Percentiles rank a stretch among this genome's conserved stretches.
These are phyloP conservation scores for Arabidopsis thaliana DNA, from an alignment of 345 rosid genomes.

Conservation along the genomic window TAIR10.1 NC_003075.7:907001-907500, in stretches of 20 bases:
- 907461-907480: constrained; percentile 68
- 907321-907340: constrained; percentile 8
- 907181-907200: constrained; percentile 48
- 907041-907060: not conserved
- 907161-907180: constrained; percentile 55
- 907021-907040: constrained; percentile 45
- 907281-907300: constrained; percentile 20
- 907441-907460: constrained; percentile 31
- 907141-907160: constrained; percentile 45
- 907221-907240: constrained; percentile 75
- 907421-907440: not conserved
- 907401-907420: not conserved
- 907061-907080: constrained; percentile 4
- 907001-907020: constrained; percentile 53
- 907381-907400: constrained; percentile 7
- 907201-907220: constrained; percentile 64
- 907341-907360: not conserved
- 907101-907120: constrained; percentile 16
- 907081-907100: constrained; percentile 13
- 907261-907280: constrained; percentile 58
- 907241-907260: constrained; percentile 74
- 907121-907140: constrained; percentile 33
- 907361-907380: constrained; percentile 8
- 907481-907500: constrained; percentile 72
- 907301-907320: constrained; percentile 20